Evolutionary conservation across 164 flowering plant genomes (phyloP), one percentile per base, ranked within the genome.

Genomic region (Vitis cinerea): DNA sequence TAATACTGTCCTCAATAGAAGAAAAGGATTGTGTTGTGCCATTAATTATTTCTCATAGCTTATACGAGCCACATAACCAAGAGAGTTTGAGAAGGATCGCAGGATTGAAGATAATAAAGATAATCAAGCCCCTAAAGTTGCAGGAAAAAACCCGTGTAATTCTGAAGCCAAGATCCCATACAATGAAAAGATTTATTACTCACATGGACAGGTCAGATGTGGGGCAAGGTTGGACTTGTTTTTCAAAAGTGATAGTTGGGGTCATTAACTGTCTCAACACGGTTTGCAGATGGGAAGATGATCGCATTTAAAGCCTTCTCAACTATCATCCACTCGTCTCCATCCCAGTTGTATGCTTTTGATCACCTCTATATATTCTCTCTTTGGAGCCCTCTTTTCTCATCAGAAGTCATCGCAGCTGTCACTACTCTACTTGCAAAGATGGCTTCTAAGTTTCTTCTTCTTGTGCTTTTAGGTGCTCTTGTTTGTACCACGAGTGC

Each of bases 391-490:
- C 27, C 27, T 23, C 27, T 23, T 66, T 23, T 55, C 61, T 44
- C 61, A 23, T 23, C 27, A 23, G 62, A 70, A 70, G 56, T 60
- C 73, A 68, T 59, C 67, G 50, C 31, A 65, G 27, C 27, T 23
- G 27, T 23, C 0, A 30, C 10, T 31, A 37, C 30, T 48, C 11
- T 48, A 13, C 23, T 6, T 37, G 44, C 4, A 59, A 64, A 60
- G 19, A 79, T 72, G 76, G 47, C 66, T 55, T 51, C 70, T 4
- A 78, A 60, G 77, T 3, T 80, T n/a, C 72, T 81, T 61, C 55
- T 81, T 37, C 56, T 80, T 23, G 55, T 80, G 67, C 67, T 84
- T 50, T 53, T 78, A n/a, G 77, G 72, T 59, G 80, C 77, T 27
- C 63, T 84, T 66, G 67, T 74, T 54, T 74, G 77, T 81, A 66